These are phyloP conservation scores for Chalaropsis ovoidea DNA, from an alignment of 2,329 filamentous ascomycete genomes.

Conservation along the genomic window DNA sequence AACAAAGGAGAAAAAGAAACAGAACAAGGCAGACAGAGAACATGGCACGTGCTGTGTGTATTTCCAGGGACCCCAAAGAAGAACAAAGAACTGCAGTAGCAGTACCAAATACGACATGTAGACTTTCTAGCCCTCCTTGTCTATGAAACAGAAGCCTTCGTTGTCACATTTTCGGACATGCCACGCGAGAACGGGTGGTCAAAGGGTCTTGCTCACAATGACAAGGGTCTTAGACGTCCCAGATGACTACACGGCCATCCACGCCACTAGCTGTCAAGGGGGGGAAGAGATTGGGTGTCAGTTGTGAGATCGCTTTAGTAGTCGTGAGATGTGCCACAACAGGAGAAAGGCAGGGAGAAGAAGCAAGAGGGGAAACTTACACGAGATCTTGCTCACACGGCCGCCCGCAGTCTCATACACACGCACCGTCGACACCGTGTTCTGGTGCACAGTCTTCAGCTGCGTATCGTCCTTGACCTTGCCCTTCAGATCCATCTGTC, in stretches of 20 bases:
- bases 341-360: constrained; percentile 23
- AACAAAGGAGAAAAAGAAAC: constrained; percentile 1
- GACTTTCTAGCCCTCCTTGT: background rate
- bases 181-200: background rate
- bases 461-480: constrained; percentile 86
- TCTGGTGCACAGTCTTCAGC: constrained; percentile 91
- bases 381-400: constrained; percentile 69
- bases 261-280: constrained; percentile 59
- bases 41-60: background rate
- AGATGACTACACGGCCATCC: constrained; percentile 72
- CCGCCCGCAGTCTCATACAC: constrained; percentile 58
- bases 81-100: background rate
- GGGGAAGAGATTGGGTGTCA: constrained; percentile 21
- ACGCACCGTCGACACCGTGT: constrained; percentile 80
- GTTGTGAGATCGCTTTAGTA: background rate
- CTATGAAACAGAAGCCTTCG: constrained; percentile 6
- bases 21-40: background rate
- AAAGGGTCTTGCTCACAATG: background rate
- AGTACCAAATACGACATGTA: background rate
- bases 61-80: constrained; percentile 7
- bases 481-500: constrained; percentile 96
- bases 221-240: constrained; percentile 47
- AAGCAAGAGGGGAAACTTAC: constrained; percentile 45
- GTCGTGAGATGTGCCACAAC: constrained; percentile 12
- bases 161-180: constrained; percentile 17